Evolutionary conservation across 1,284 basidiomycete species (phyloP).

Genomic region (Cryptococcus amylolentus): DNA sequence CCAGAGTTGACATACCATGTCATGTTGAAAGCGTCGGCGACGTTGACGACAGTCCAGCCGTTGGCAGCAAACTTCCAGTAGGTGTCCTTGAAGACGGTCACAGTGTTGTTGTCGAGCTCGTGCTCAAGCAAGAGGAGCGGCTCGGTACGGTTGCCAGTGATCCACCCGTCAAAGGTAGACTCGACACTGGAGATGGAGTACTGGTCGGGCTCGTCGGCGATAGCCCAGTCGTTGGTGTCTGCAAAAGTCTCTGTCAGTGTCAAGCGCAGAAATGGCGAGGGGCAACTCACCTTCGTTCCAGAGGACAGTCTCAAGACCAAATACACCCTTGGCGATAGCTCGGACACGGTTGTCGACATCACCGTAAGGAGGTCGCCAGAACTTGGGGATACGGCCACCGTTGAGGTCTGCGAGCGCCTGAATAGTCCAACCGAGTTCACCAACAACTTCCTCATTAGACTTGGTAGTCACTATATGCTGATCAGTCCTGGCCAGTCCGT

Average conservation of each 20-base stretch:
- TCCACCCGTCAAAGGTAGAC: conserved; percentile 23
- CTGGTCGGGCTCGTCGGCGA: conserved; percentile 24
- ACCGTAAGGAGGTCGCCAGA: conserved; percentile 51
- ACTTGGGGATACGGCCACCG: conserved; percentile 45
- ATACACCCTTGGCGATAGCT: conserved; percentile 52
- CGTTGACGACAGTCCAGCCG: conserved; percentile 40
- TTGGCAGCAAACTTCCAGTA: conserved; percentile 32
- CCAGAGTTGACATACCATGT: conserved; percentile 44
- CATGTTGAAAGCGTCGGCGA: conserved; percentile 39
- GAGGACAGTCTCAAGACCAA: conserved; percentile 46
- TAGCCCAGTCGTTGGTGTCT: conserved; percentile 49
- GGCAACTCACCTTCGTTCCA: conserved; percentile 41
- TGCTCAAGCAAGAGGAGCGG: conserved; percentile 42
- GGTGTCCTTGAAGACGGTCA: conserved; percentile 35
- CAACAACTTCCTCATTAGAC: conserved; percentile 57
- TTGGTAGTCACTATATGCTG: conserved; percentile 49
- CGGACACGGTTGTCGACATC: conserved; percentile 56
- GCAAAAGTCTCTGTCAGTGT: background rate
- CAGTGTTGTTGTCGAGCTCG: conserved; percentile 34
- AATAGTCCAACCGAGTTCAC: conserved; percentile 55
- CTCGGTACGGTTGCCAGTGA: conserved; percentile 29
- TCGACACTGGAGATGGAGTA: conserved; percentile 30
- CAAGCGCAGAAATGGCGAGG: background rate
- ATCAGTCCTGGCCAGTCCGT: conserved; percentile 9
- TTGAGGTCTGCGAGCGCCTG: conserved; percentile 47